phyloP scores from a whole-genome alignment of 192 early-diverging fungal species.

The Jimgerdemannia lactiflua region DNA sequence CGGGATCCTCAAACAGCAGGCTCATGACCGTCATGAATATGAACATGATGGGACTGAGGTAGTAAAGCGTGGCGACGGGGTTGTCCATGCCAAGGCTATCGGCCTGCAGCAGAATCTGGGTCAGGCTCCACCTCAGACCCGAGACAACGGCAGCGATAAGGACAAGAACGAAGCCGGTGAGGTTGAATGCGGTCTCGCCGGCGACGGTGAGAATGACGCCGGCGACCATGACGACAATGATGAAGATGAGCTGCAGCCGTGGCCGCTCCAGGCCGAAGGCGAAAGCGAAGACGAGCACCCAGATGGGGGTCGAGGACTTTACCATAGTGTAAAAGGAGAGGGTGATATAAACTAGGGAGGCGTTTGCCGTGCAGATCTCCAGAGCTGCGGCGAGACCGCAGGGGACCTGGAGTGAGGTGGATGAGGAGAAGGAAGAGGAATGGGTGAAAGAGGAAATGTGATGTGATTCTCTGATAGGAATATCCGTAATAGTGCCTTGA shows the following conservation, averaged over 20 bases:
- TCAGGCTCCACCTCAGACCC: conserved; percentile 83
- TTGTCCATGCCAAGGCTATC: conserved; percentile 69
- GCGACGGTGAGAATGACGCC: conserved; percentile 78
- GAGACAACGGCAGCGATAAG: conserved; percentile 68
- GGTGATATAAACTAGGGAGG: conserved; percentile 73
- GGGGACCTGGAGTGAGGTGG: conserved; percentile 19
- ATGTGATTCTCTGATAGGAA: neutral
- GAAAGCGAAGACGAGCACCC: conserved; percentile 79
- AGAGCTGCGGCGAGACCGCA: conserved; percentile 71
- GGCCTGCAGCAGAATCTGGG: conserved; percentile 71
- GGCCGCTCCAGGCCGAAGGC: conserved; percentile 74
- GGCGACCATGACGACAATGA: conserved; percentile 68
- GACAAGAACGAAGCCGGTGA: conserved; percentile 50
- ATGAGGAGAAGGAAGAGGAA: neutral
- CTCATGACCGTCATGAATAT: conserved; percentile 55
- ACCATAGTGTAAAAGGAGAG: conserved; percentile 87
- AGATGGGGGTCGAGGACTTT: conserved; percentile 64
- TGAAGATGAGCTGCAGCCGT: conserved; percentile 52
- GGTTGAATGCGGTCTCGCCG: conserved; percentile 63
- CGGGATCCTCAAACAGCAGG: conserved; percentile 54
- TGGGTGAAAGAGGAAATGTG: conserved; percentile 6
- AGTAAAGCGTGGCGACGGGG: conserved; percentile 74
- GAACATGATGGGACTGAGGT: conserved; percentile 78
- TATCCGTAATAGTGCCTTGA: no score
- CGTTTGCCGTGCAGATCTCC: conserved; percentile 82